Percentiles rank a stretch among this genome's conserved stretches.
These are phyloP conservation scores for Colletotrichum orchidophilum DNA, from an alignment of 2,329 filamentous ascomycete species.

Conservation along the genomic window DNA sequence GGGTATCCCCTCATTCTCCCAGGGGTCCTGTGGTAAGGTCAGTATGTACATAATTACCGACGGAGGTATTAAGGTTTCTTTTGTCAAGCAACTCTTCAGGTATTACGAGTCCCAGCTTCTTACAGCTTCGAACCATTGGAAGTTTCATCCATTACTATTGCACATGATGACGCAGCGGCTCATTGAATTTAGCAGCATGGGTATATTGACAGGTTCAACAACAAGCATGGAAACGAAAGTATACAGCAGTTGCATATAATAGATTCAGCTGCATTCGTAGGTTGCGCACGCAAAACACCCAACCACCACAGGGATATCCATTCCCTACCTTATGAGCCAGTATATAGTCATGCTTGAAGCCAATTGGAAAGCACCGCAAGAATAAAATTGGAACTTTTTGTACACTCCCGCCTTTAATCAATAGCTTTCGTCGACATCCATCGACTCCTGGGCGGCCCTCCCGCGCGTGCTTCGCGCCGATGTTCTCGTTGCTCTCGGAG, in stretches of 20 bases:
- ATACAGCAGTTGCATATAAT: background rate
- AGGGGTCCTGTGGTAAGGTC: too few species aligned
- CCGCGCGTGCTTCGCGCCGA: constrained; percentile 36
- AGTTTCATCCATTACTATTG: background rate
- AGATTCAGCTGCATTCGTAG: background rate
- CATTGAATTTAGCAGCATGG: background rate
- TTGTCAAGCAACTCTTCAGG: background rate
- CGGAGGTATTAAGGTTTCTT: too few species aligned
- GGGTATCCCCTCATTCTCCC: too few species aligned
- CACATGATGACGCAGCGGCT: background rate
- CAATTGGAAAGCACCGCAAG: background rate
- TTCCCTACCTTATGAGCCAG: constrained; percentile 11
- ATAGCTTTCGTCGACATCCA: constrained; percentile 47
- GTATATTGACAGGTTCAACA: background rate
- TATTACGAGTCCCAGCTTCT: background rate
- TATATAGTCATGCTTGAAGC: constrained; percentile 16
- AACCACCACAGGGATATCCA: background rate
- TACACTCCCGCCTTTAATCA: background rate
- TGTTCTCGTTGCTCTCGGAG: constrained; percentile 18
- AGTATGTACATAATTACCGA: too few species aligned
- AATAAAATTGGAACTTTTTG: constrained; percentile 1
- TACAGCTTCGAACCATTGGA: background rate
- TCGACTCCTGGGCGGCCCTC: constrained; percentile 40
- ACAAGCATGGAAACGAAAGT: background rate
- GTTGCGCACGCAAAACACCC: constrained; percentile 7